Evolutionary conservation across 768 basidiomycete species (phyloP).

Genomic region (Rhodotorula sphaerocarpa): DNA sequence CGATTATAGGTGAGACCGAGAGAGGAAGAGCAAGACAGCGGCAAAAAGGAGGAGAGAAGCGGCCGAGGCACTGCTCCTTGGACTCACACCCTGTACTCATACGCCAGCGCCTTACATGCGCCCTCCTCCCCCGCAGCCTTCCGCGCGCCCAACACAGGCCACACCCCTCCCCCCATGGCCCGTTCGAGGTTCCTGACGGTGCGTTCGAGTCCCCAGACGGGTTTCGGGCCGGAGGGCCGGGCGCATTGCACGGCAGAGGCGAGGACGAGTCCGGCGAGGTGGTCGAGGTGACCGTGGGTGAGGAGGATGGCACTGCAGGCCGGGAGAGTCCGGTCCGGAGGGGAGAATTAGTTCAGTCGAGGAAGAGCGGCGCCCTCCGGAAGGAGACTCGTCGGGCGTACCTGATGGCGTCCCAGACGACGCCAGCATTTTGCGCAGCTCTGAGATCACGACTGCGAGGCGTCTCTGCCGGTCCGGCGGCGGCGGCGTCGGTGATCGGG

Average conservation of each 20-base stretch:
- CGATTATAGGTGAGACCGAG: too few species aligned
- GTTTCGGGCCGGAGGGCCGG: constrained; percentile 52
- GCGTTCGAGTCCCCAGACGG: constrained; percentile 55
- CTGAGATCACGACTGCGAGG: too few species aligned
- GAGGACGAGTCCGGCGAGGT: constrained; percentile 71
- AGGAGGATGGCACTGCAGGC: constrained; percentile 66
- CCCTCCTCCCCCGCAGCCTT: constrained; percentile 45
- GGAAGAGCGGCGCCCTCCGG: too few species aligned
- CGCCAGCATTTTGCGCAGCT: too few species aligned
- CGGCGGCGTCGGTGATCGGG: too few species aligned
- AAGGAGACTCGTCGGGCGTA: too few species aligned
- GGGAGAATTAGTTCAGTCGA: too few species aligned
- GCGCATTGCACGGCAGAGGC: constrained; percentile 83
- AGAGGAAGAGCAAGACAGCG: too few species aligned
- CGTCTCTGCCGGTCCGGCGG: too few species aligned
- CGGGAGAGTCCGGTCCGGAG: neutral
- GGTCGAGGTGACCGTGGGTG: constrained; percentile 86
- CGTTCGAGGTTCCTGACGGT: constrained; percentile 62
- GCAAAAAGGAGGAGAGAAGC: too few species aligned
- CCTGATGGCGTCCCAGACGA: too few species aligned
- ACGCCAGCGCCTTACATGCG: constrained; percentile 43
- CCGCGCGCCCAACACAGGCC: constrained; percentile 77
- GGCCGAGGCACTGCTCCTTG: neutral
- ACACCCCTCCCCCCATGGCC: constrained; percentile 67
- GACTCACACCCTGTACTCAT: constrained; percentile 57